Percentiles rank a stretch among this genome's conserved stretches.
These are phyloP conservation scores for Withania somnifera DNA, from an alignment of 305 asterid species.

Conservation along the genomic window DNA sequence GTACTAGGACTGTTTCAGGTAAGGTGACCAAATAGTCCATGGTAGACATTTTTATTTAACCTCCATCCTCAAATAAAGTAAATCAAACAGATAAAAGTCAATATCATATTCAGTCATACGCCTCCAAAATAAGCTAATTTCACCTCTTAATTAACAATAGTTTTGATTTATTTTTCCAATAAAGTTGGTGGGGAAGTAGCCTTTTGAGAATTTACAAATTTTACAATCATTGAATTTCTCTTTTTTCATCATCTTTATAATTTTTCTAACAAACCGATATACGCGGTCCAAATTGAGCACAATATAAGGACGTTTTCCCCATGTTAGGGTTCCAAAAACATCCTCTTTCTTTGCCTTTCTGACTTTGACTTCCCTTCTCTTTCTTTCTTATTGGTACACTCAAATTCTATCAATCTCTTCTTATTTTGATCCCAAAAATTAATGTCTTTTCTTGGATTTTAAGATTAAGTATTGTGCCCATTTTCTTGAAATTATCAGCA, in stretches of 20 bases:
- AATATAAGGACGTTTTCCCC: constrained; percentile 33
- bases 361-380: constrained; percentile 8
- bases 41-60: background rate
- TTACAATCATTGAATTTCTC: background rate
- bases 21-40: background rate
- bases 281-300: constrained; percentile 64
- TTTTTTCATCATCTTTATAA: background rate
- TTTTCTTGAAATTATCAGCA: background rate
- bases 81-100: background rate
- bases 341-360: constrained; percentile 12
- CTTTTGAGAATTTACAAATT: background rate
- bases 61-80: background rate
- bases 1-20: background rate
- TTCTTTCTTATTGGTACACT: background rate
- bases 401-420: background rate
- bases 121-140: background rate
- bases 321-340: constrained; percentile 34
- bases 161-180: background rate
- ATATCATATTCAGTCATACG: too few species aligned
- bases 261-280: constrained; percentile 20
- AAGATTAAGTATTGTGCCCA: background rate
- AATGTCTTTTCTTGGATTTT: background rate
- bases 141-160: background rate
- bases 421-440: background rate
- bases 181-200: background rate